These are phyloP conservation scores for Cladosporium oxysporum DNA, from an alignment of 2,329 filamentous ascomycete species.

Conservation along the genomic window DNA sequence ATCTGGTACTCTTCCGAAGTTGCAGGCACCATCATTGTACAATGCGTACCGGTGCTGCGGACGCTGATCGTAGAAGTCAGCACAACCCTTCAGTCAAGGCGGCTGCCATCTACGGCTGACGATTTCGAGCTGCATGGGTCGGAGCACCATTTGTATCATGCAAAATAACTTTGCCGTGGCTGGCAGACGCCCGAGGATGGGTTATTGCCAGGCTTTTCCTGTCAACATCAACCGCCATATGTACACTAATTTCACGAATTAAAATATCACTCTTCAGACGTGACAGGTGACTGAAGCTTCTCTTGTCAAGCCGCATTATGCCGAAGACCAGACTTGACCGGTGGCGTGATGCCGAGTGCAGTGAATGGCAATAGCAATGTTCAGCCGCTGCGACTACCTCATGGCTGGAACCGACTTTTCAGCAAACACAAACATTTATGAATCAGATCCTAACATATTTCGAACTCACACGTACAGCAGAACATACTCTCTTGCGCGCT, in stretches of 20 bases:
- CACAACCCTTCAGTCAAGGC: conserved; percentile 41
- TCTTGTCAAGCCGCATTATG: background rate
- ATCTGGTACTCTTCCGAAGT: conserved; percentile 56
- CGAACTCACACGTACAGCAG: background rate
- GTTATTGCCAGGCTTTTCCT: background rate
- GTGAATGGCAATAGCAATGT: background rate
- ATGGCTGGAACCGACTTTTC: background rate
- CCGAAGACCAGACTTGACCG: background rate
- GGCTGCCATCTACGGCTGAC: conserved; percentile 29
- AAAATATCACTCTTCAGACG: background rate
- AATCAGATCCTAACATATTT: background rate
- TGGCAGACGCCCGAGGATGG: background rate
- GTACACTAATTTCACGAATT: background rate
- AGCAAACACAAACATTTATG: background rate
- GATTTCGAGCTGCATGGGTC: conserved; percentile 24
- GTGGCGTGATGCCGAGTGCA: background rate
- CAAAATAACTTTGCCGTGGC: conserved; percentile 15
- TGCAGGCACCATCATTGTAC: conserved; percentile 57
- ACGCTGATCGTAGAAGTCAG: conserved; percentile 49
- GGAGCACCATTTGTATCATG: conserved; percentile 22
- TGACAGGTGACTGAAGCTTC: background rate
- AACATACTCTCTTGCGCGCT: background rate
- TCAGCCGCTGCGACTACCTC: background rate
- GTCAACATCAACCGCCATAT: background rate
- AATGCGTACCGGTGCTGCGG: conserved; percentile 55